These are phyloP conservation scores for Magnusiomyces ingens DNA, from an alignment of 1,139 yeast species.

Conservation along the genomic window DNA sequence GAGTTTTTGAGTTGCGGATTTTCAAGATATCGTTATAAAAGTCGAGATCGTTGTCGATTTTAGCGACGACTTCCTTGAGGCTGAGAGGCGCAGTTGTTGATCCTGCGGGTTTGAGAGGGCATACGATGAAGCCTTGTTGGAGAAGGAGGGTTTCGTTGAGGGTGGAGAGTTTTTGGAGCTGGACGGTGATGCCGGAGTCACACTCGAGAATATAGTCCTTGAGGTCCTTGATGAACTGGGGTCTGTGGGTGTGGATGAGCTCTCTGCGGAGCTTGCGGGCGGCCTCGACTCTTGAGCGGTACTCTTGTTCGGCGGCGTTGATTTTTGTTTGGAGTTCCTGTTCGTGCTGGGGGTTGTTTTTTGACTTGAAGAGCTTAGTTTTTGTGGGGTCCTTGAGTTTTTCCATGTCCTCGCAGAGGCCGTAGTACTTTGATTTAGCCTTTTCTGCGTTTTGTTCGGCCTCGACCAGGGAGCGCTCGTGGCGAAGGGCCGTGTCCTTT, in stretches of 20 bases:
- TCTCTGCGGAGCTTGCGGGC: slow-evolving; percentile 73
- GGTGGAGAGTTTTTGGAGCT: slow-evolving; percentile 81
- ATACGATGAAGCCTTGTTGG: slow-evolving; percentile 75
- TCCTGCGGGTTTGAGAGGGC: slow-evolving; percentile 52
- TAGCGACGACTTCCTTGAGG: slow-evolving; percentile 67
- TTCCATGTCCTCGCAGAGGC: slow-evolving; percentile 81
- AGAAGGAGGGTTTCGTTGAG: slow-evolving; percentile 77
- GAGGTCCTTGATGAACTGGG: slow-evolving; percentile 64
- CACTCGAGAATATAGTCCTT: slow-evolving; percentile 75
- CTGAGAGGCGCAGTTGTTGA: slow-evolving; percentile 42
- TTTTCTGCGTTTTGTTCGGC: slow-evolving; percentile 80
- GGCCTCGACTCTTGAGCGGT: slow-evolving; percentile 63
- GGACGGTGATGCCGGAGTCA: slow-evolving; percentile 83
- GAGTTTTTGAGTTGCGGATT: slow-evolving; percentile 26
- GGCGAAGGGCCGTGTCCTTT: slow-evolving; percentile 74
- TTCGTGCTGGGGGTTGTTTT: slow-evolving; percentile 84
- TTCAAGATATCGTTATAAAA: slow-evolving; percentile 58
- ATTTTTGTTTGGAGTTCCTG: slow-evolving; percentile 81
- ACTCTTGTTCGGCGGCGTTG: slow-evolving; percentile 78
- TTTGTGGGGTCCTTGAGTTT: slow-evolving; percentile 80
- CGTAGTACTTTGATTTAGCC: slow-evolving; percentile 74
- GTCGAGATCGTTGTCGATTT: slow-evolving; percentile 78
- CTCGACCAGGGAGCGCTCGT: slow-evolving; percentile 79
- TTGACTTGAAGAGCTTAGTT: slow-evolving; percentile 62
- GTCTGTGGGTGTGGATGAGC: slow-evolving; percentile 66